A percentile compares a stretch with the other conserved stretches of the same genome.
Conservation (phyloP, 1,284 basidiomycete genomes). For the Leccinum colubrinum region DNA sequence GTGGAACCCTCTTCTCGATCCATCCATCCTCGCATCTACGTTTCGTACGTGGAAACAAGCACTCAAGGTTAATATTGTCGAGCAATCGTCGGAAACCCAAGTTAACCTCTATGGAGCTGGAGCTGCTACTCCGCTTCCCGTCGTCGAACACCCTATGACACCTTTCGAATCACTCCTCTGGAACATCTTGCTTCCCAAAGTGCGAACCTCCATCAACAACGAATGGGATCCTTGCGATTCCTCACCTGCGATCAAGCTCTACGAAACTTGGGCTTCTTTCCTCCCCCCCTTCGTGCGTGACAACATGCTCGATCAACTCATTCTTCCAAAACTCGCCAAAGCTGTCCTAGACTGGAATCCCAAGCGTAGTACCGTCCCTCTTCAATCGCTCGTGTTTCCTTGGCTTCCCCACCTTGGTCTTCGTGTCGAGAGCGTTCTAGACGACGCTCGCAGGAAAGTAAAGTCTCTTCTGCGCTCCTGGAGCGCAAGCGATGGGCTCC, state of each 20-base stretch:
- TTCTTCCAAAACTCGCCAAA: conserved; percentile 87
- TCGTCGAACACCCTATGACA: conserved; percentile 76
- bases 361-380: conserved; percentile 51
- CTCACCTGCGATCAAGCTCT: conserved; percentile 74
- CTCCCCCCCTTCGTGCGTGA: conserved; percentile 91
- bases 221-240: conserved; percentile 83
- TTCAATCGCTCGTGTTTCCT: conserved; percentile 89
- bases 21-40: conserved; percentile 56
- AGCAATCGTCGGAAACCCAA: conserved; percentile 42
- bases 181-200: conserved; percentile 92
- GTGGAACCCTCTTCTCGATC: conserved; percentile 77
- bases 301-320: conserved; percentile 93
- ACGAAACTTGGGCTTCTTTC: conserved; percentile 86
- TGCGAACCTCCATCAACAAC: conserved; percentile 92
- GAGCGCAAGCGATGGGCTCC: conserved; percentile 73
- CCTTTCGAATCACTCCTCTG: conserved; percentile 94
- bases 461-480: conserved; percentile 79
- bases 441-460: conserved; percentile 84
- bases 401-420: conserved; percentile 91
- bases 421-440: conserved; percentile 76
- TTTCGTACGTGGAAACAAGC: conserved; percentile 72
- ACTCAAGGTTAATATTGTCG: conserved; percentile 52
- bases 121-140: conserved; percentile 28
- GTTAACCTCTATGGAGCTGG: conserved; percentile 58
- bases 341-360: conserved; percentile 86